Evolutionary conservation across 371 early-diverging fungal species (phyloP), one percentile per base, ranked within the genome.

Genomic region (Coemansia sp.): DNA sequence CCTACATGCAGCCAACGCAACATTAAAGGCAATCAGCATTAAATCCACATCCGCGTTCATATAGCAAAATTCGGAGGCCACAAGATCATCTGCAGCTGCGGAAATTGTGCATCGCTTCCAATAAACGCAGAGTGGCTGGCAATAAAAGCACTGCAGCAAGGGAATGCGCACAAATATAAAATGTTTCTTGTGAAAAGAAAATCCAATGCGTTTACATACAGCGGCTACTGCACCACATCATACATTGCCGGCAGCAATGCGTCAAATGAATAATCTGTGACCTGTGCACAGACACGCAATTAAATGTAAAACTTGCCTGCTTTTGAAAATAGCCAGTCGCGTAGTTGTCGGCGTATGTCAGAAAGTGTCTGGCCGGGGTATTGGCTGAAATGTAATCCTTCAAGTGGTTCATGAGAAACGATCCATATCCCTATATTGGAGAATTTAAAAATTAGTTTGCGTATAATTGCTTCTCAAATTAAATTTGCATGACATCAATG

Each of bases 331-430:
- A 99, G 3, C 99, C 99, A 37, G 94, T 94, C 8, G 99, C 99
- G 78, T 94, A 98, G 82, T 99, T 99, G 82, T 99, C 99, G 1
- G 99, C 99, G 83, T 99, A 99, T 1, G 99, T 99, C 66, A 99
- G 78, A 74, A 97, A 99, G 69, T 99, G 90, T 69, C 86, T 82
- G 60, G 92, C 86, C 59, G 85, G 85, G 40, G 90, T 86, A 51
- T 86, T 82, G 5, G 72, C 80, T n/a, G 84, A 80, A 6, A 96
- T 93, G 68, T 94, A 88, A 72, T 94, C 95, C 74, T 96, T 97
- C 62, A 96, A 84, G 72, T 94, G 90, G 68, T 93, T 94, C 95
- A 98, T 98, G 54, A 98, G 64, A 61, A 88, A 87, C 6, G 95
- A 90, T 11, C 99, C 99, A 72, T 94, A 97, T 20, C 99, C 99